These are phyloP conservation scores for Magnusiomyces tetraspermus DNA, from an alignment of 1,139 yeast genomes.

Conservation along the genomic window DNA sequence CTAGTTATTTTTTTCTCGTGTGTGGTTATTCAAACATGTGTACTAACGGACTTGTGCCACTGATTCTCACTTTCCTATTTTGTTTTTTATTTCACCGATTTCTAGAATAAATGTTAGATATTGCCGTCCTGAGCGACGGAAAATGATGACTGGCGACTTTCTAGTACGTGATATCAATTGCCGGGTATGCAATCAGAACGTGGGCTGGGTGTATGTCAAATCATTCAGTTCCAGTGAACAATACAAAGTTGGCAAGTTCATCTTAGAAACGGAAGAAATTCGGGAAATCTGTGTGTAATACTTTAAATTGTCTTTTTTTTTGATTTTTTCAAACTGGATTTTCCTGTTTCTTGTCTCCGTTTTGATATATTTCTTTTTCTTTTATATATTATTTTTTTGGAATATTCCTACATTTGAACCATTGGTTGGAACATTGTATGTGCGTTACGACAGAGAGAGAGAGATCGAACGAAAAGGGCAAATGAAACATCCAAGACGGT, in stretches of 20 bases:
- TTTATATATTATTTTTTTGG: too few relatives aligned
- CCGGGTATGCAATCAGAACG: constrained; percentile 48
- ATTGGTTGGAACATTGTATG: too few relatives aligned
- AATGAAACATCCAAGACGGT: too few relatives aligned
- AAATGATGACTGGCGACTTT: constrained; percentile 67
- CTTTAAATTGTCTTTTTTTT: too few relatives aligned
- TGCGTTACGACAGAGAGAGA: too few relatives aligned
- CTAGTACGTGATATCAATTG: constrained; percentile 56
- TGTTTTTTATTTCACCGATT: not conserved
- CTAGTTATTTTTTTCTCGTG: too few relatives aligned
- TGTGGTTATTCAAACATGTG: too few relatives aligned
- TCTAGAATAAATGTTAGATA: constrained; percentile 32
- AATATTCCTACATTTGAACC: too few relatives aligned
- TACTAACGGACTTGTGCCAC: too few relatives aligned
- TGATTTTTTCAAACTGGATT: not conserved
- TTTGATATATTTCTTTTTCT: too few relatives aligned
- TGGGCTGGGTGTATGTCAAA: constrained; percentile 75
- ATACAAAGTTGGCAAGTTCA: constrained; percentile 73
- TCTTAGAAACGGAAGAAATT: constrained; percentile 44
- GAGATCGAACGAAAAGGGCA: too few relatives aligned
- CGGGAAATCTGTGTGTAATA: constrained; percentile 6
- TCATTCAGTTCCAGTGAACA: constrained; percentile 47
- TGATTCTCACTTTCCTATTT: not conserved
- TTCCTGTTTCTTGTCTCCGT: too few relatives aligned
- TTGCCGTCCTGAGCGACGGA: constrained; percentile 31